Conservation (phyloP, 1,139 yeast genomes). For the Hyphopichia buzzinii region DNA sequence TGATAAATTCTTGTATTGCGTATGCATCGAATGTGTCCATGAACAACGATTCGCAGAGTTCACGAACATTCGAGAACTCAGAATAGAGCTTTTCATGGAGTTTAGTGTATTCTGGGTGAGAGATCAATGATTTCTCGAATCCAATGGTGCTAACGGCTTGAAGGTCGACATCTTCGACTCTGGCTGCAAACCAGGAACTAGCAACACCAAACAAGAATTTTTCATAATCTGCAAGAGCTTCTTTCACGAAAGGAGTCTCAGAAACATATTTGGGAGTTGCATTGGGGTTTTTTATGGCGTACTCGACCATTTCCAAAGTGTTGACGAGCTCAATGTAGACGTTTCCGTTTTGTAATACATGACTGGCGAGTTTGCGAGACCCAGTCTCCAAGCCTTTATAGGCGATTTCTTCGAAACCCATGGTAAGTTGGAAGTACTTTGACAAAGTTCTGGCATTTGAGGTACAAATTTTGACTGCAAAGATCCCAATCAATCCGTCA, state of each 20-base stretch:
- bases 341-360: conserved; percentile 61
- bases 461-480: conserved; percentile 29
- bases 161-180: not conserved
- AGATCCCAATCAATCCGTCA: conserved; percentile 35
- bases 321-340: conserved; percentile 49
- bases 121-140: not conserved
- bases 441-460: conserved; percentile 71
- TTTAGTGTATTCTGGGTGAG: not conserved
- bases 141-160: not conserved
- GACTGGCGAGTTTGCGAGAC: conserved; percentile 52
- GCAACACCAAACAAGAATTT: not conserved
- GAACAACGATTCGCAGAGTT: not conserved
- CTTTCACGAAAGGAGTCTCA: not conserved
- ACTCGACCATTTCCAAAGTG: conserved; percentile 17
- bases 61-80: not conserved
- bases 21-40: conserved; percentile 6
- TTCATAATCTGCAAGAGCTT: not conserved
- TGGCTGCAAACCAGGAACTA: not conserved
- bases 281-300: not conserved
- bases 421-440: conserved; percentile 46
- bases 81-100: not conserved
- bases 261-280: too few species aligned
- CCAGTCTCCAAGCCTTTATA: conserved; percentile 69
- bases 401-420: conserved; percentile 68
- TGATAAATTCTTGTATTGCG: conserved; percentile 40